Evolutionary conservation across 2,329 filamentous ascomycete species (phyloP).

Genomic region (Annulohypoxylon truncatum): DNA sequence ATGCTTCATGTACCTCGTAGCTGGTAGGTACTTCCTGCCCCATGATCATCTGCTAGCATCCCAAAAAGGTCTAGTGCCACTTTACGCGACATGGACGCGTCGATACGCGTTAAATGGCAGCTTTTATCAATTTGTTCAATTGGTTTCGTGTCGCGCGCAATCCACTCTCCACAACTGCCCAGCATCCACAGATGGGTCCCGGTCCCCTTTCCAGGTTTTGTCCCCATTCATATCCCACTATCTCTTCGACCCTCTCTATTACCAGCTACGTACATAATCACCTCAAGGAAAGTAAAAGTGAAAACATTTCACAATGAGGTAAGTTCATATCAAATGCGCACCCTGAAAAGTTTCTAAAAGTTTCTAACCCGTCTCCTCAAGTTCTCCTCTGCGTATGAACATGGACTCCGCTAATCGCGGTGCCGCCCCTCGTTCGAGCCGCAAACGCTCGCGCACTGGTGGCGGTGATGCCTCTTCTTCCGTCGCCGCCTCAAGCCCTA

Average conservation of each 20-base stretch:
- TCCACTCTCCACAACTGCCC: neutral
- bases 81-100: conserved; percentile 57
- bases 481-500: conserved; percentile 67
- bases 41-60: neutral
- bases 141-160: conserved; percentile 13
- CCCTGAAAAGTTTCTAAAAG: conserved; percentile 1
- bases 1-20: neutral
- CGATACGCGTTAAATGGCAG: neutral
- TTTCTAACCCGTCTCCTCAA: conserved; percentile 52
- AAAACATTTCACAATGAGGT: conserved; percentile 37
- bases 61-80: conserved; percentile 53
- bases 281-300: conserved; percentile 1
- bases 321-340: neutral
- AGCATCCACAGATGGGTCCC: conserved; percentile 12
- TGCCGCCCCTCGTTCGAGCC: conserved; percentile 60
- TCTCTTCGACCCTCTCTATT: conserved; percentile 1
- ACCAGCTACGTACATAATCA: neutral
- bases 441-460: conserved; percentile 66
- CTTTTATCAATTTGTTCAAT: conserved; percentile 13
- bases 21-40: neutral
- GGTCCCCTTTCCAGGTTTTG: conserved; percentile 18
- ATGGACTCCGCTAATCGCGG: conserved; percentile 88
- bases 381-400: conserved; percentile 84
- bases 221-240: conserved; percentile 3
- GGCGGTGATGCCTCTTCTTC: conserved; percentile 65